phyloP scores from a whole-genome alignment of 1,139 yeast genomes.

The Neolecta irregularis region DNA sequence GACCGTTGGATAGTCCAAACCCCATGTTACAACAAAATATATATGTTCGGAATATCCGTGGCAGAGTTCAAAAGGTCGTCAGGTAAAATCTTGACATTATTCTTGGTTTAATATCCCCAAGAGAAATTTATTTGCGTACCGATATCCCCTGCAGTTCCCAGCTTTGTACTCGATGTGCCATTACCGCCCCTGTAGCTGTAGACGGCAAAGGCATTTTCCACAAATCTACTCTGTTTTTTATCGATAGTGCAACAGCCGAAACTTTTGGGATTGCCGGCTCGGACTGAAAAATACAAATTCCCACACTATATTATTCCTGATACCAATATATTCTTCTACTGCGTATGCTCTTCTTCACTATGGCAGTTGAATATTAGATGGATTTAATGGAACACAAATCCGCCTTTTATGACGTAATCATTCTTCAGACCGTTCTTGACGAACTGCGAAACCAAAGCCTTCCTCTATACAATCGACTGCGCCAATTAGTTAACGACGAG shows the following conservation, averaged over 20 bases:
- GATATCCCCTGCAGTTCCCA: constrained; percentile 85
- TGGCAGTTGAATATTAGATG: constrained; percentile 26
- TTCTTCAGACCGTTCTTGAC: constrained; percentile 88
- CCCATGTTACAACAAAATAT: constrained; percentile 44
- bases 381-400: constrained; percentile 68
- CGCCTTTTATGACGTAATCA: constrained; percentile 73
- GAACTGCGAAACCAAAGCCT: constrained; percentile 79
- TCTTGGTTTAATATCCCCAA: no score
- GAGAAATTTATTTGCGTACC: constrained; percentile 82
- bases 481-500: constrained; percentile 56
- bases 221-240: background rate
- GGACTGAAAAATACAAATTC: constrained; percentile 26
- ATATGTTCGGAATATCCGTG: constrained; percentile 70
- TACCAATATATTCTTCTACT: constrained; percentile 75
- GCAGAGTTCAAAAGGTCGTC: constrained; percentile 79
- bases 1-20: no score
- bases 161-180: constrained; percentile 45
- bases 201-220: constrained; percentile 24
- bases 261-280: constrained; percentile 37
- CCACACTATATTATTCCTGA: constrained; percentile 72
- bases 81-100: no score
- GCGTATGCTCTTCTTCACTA: constrained; percentile 22
- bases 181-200: constrained; percentile 28
- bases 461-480: constrained; percentile 73
- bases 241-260: constrained; percentile 34